phyloP scores from a whole-genome alignment of 2,329 filamentous ascomycete genomes.

The Fusarium ambrosium region DNA sequence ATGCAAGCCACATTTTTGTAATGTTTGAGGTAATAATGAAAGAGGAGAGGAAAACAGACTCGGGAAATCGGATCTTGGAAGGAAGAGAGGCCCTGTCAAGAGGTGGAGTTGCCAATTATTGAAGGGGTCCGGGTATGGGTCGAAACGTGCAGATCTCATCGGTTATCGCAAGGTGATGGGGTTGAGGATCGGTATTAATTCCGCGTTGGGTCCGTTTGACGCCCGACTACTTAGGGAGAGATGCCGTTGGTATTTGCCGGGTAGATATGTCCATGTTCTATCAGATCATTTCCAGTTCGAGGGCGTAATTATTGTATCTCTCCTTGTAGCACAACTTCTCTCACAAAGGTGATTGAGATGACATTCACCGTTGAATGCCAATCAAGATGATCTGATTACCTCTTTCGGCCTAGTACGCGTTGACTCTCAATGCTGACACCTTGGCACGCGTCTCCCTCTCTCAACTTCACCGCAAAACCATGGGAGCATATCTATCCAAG shows the following conservation, averaged over 20 bases:
- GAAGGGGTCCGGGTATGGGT: neutral
- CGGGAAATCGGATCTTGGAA: neutral
- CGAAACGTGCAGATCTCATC: slow-evolving; percentile 3
- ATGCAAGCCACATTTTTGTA: neutral
- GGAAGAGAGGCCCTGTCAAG: neutral
- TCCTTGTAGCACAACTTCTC: neutral
- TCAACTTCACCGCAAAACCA: slow-evolving; percentile 4
- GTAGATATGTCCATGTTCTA: neutral
- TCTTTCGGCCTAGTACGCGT: neutral
- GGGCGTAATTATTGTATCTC: neutral
- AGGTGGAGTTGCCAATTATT: slow-evolving; percentile 2
- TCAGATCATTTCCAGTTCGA: neutral
- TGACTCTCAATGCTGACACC: slow-evolving; percentile 24
- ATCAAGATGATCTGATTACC: neutral
- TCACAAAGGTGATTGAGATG: neutral
- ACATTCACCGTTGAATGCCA: neutral
- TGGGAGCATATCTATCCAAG: slow-evolving; percentile 18
- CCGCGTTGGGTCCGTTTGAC: neutral
- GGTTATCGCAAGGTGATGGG: neutral
- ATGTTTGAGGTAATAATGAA: neutral
- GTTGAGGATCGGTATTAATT: neutral
- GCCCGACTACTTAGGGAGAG: neutral
- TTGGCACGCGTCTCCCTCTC: neutral
- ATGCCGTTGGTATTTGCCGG: neutral
- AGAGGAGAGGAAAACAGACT: neutral